A percentile compares a stretch with the other conserved stretches of the same genome.
Evolutionary conservation across 2,329 filamentous ascomycete species (phyloP).

Genomic region (Huntiella abstrusa): DNA sequence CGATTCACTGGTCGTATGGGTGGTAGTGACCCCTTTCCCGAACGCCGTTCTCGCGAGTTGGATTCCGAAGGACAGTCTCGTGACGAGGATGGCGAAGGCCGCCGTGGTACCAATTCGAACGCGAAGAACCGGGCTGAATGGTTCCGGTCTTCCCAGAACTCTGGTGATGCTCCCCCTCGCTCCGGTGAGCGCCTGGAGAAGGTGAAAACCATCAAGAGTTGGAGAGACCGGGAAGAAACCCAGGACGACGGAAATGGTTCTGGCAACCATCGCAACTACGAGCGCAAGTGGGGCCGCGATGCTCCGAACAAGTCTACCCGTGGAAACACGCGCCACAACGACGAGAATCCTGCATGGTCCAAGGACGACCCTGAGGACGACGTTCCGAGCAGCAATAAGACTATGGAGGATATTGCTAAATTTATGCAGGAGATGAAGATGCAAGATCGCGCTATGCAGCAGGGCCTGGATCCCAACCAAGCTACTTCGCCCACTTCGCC

Average conservation of each 20-base stretch:
- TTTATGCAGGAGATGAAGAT: slow-evolving; percentile 84
- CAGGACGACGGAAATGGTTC: slow-evolving; percentile 39
- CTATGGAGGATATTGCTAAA: slow-evolving; percentile 69
- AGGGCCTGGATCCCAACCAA: slow-evolving; percentile 14
- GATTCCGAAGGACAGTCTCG: slow-evolving; percentile 35
- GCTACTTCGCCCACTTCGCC: neutral
- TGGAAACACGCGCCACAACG: slow-evolving; percentile 35
- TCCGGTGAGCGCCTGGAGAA: slow-evolving; percentile 37
- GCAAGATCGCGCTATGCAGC: slow-evolving; percentile 19
- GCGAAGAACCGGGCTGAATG: slow-evolving; percentile 56
- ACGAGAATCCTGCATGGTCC: slow-evolving; percentile 73
- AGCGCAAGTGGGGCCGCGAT: slow-evolving; percentile 37
- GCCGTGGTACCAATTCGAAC: slow-evolving; percentile 34
- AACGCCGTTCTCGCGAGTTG: slow-evolving; percentile 30
- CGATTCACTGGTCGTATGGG: slow-evolving; percentile 50
- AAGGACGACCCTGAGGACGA: slow-evolving; percentile 57
- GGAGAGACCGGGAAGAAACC: slow-evolving; percentile 34
- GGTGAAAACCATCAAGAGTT: slow-evolving; percentile 29
- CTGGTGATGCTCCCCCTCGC: slow-evolving; percentile 14
- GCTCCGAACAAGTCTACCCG: slow-evolving; percentile 13
- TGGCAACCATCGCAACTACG: slow-evolving; percentile 18
- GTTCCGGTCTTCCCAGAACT: slow-evolving; percentile 40
- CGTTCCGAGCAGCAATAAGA: slow-evolving; percentile 52
- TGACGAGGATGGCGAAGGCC: slow-evolving; percentile 31
- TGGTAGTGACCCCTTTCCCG: slow-evolving; percentile 25